These are phyloP conservation scores for Scutellaria baicalensis DNA, from an alignment of 257 asterid genomes.

Conservation along the genomic window DNA sequence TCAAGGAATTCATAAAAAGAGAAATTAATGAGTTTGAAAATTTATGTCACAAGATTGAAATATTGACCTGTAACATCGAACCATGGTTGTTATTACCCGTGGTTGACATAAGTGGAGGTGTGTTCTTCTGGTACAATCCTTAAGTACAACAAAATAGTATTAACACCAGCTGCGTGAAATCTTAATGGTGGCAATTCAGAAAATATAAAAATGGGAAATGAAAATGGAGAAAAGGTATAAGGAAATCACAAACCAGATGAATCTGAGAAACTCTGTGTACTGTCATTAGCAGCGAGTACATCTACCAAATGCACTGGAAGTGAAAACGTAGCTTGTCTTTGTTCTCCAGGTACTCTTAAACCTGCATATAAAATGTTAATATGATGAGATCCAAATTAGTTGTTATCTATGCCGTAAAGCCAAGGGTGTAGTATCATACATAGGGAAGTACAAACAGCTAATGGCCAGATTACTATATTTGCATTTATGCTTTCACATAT, in stretches of 20 bases:
- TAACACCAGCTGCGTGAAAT: conserved; percentile 9
- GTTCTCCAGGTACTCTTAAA: conserved; percentile 74
- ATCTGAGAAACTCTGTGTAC: conserved; percentile 55
- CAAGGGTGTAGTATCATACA: neutral
- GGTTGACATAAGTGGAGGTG: conserved; percentile 72
- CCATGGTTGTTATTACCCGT: conserved; percentile 57
- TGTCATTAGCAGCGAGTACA: conserved; percentile 46
- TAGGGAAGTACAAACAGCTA: neutral
- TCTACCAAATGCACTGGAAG: conserved; percentile 90
- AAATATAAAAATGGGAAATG: neutral
- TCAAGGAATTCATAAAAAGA: no score
- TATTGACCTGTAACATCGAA: conserved; percentile 58
- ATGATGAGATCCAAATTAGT: neutral
- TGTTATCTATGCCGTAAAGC: neutral
- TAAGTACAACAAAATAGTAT: conserved; percentile 16
- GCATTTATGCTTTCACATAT: neutral
- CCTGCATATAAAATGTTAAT: conserved; percentile 34
- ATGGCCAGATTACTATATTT: neutral
- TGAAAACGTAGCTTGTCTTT: conserved; percentile 68
- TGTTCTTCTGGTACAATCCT: conserved; percentile 82
- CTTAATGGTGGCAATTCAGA: neutral
- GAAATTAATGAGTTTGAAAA: neutral
- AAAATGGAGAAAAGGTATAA: neutral
- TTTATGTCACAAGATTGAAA: conserved; percentile 11
- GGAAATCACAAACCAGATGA: conserved; percentile 51